Percentiles rank a stretch among this genome's conserved stretches.
These are phyloP conservation scores for Coriaria nepalensis DNA, from an alignment of 306 rosid genomes.

Conservation along the genomic window DNA sequence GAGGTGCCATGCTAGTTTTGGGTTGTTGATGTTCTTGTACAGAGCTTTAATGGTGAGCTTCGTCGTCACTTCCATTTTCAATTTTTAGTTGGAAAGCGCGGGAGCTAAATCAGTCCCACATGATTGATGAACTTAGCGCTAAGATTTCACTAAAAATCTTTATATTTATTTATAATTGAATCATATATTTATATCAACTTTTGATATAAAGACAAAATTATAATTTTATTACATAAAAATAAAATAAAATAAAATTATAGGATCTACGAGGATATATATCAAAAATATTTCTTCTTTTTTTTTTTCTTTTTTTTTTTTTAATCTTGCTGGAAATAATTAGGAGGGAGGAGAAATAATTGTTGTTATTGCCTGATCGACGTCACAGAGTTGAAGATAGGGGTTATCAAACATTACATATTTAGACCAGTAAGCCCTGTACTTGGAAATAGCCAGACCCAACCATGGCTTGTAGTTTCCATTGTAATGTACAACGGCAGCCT, in stretches of 20 bases:
- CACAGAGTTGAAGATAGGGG: constrained; percentile 55
- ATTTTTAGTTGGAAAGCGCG: constrained; percentile 9
- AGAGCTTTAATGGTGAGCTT: constrained; percentile 28
- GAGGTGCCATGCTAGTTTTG: constrained; percentile 70
- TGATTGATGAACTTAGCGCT: too few species aligned
- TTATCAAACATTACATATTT: constrained; percentile 65
- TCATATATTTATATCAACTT: too few species aligned
- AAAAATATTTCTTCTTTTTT: too few species aligned
- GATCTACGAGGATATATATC: too few species aligned
- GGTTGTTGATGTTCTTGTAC: constrained; percentile 39
- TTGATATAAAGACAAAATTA: background rate
- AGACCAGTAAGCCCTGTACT: constrained; percentile 84
- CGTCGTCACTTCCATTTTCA: background rate
- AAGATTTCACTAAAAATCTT: too few species aligned
- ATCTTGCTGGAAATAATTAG: background rate
- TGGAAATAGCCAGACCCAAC: constrained; percentile 86
- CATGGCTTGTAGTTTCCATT: constrained; percentile 98
- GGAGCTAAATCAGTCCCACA: background rate
- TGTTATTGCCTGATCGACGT: constrained; percentile 30
- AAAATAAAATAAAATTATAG: too few species aligned
- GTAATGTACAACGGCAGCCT: constrained; percentile 86
- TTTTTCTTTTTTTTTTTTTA: constrained; percentile 3
- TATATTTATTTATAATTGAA: too few species aligned
- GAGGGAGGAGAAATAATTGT: background rate
- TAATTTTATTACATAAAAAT: background rate